A percentile compares a stretch with the other conserved stretches of the same genome.
These are phyloP conservation scores for Hebeloma cylindrosporum DNA, from an alignment of 768 basidiomycete genomes.

Conservation along the genomic window DNA sequence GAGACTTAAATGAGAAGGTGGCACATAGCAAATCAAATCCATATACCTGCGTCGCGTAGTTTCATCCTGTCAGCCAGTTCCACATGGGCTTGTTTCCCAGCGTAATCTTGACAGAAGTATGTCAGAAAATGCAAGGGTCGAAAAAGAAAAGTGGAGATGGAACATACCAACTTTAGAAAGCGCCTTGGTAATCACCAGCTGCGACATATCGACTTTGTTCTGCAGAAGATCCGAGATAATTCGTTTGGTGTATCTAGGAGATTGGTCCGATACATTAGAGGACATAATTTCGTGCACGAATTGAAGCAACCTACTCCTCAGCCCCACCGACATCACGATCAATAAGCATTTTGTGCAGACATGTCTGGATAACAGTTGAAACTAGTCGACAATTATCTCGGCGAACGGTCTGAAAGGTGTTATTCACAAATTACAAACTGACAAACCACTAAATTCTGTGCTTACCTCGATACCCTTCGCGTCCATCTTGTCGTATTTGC, in stretches of 20 bases:
- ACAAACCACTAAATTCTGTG: constrained; percentile 1
- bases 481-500: constrained; percentile 99
- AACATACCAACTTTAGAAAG: constrained; percentile 77
- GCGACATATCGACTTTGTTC: constrained; percentile 98
- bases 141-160: background rate
- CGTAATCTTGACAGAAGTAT: constrained; percentile 61
- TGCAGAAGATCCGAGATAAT: constrained; percentile 92
- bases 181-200: constrained; percentile 98
- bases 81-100: constrained; percentile 93
- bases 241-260: constrained; percentile 83
- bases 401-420: constrained; percentile 86
- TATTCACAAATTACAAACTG: background rate
- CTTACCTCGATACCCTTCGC: constrained; percentile 97
- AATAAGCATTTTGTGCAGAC: constrained; percentile 96
- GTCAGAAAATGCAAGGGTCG: background rate
- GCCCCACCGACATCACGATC: constrained; percentile 93
- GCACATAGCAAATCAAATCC: background rate
- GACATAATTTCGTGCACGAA: background rate
- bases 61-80: constrained; percentile 96
- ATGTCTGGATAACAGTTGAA: constrained; percentile 97
- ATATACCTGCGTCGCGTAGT: constrained; percentile 84
- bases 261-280: constrained; percentile 11
- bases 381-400: constrained; percentile 99
- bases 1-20: background rate
- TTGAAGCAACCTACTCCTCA: constrained; percentile 67